Evolutionary conservation across 139 green algal species (phyloP), one percentile per base, ranked within the genome.

Genomic region (Gonium pectorale): DNA sequence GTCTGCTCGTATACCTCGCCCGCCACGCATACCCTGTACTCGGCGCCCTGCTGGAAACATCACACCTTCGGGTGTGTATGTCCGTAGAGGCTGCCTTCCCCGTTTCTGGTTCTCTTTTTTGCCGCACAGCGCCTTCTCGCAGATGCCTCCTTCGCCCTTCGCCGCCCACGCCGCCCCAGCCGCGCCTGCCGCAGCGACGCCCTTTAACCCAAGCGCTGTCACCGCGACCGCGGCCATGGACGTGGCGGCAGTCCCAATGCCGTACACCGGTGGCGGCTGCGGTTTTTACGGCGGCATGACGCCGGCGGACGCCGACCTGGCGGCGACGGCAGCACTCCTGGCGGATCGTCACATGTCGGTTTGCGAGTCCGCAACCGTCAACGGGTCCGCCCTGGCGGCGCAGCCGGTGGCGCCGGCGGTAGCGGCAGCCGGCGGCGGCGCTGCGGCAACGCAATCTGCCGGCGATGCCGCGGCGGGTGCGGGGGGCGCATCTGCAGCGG

Each of bases 341-440:
- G 77, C 77, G 8, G 77, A 83, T 0, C 77, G 77, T 6, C 15
- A 83, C n/a, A 51, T 83, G 77, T 51, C 37, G 13, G 77, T 83
- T 2, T 83, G 77, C 44, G 77, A 83, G 77, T 83, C 77, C 3
- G 77, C 62, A 2, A 67, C 21, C 22, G 5, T 74, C 0, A 73
- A 66, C 41, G 41, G 59, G 9, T 5, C 24, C 17, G 38, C 44
- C 0, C 21, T 6, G n/a, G 60, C 60, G 9, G 54, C 49, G 0
- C 6, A 40, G 29, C 29, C 59, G 6, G 33, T 15, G 59, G 27
- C 27, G 29, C 7, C 54, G 37, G 40, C 59, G 17, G 43, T 9
- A n/a, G 2, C 33, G 24, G 26, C 54, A 37, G 37, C 26, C 22
- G 67, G 5, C 21, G 67, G 2, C 24, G 7, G 38, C 5, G 38